phyloP scores from a whole-genome alignment of 176 grass and related monocot species.

The Musa beccarii region DNA sequence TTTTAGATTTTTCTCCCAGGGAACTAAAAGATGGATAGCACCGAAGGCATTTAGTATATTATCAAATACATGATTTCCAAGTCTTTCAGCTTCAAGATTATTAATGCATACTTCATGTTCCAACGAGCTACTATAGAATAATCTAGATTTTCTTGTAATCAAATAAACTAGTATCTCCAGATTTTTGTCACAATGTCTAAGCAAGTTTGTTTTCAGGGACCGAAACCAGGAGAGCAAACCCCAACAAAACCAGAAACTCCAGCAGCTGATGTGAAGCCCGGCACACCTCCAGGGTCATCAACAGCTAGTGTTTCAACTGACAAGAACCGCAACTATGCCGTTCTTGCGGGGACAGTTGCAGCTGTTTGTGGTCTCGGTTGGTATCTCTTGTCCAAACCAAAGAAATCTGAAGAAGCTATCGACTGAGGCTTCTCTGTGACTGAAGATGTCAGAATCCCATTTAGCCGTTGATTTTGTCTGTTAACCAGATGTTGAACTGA shows the following conservation, averaged over 20 bases:
- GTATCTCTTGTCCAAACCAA: constrained; percentile 80
- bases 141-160: too few relatives aligned
- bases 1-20: too few relatives aligned
- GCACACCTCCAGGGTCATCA: constrained; percentile 12
- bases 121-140: too few relatives aligned
- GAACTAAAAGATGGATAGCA: too few relatives aligned
- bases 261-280: constrained; percentile 22
- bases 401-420: constrained; percentile 51
- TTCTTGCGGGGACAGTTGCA: constrained; percentile 54
- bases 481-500: background rate
- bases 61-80: too few relatives aligned
- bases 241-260: constrained; percentile 24
- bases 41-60: too few relatives aligned
- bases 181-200: too few relatives aligned
- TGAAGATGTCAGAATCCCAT: background rate
- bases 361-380: constrained; percentile 56
- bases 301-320: constrained; percentile 49
- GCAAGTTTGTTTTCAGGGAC: constrained; percentile 34
- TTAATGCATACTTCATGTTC: too few relatives aligned
- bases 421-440: constrained; percentile 25
- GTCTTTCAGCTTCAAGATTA: too few relatives aligned
- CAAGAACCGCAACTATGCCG: constrained; percentile 68
- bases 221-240: constrained; percentile 41
- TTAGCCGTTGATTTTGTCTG: background rate
- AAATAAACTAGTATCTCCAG: too few relatives aligned